Conservation (phyloP, 1,284 basidiomycete genomes). For the Cutaneotrichosporon arboriforme region DNA sequence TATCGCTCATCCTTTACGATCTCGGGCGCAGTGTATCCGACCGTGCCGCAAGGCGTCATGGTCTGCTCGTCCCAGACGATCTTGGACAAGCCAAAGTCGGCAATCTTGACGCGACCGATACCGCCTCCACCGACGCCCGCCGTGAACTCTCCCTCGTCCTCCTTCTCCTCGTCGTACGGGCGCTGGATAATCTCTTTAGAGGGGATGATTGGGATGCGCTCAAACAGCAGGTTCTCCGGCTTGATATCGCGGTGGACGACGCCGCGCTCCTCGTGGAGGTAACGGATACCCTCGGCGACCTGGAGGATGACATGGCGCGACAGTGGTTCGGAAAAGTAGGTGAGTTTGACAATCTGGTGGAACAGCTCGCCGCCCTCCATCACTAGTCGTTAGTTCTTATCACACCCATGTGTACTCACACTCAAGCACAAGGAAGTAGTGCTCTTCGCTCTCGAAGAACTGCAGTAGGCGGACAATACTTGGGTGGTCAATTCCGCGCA, state of each 20-base stretch:
- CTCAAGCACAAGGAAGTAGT: conserved; percentile 94
- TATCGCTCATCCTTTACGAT: conserved; percentile 99
- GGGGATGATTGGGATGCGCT: conserved; percentile 86
- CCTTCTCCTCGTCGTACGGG: conserved; percentile 97
- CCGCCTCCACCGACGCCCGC: conserved; percentile 90
- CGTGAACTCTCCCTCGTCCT: conserved; percentile 95
- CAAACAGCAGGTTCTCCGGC: conserved; percentile 95
- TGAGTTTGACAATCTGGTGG: conserved; percentile 98
- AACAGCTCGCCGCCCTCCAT: conserved; percentile 98
- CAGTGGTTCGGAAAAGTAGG: conserved; percentile 95
- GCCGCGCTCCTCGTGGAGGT: conserved; percentile 95
- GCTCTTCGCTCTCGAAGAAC: conserved; percentile 85
- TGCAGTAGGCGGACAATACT: conserved; percentile 81
- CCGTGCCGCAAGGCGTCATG: conserved; percentile 98
- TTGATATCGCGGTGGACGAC: conserved; percentile 91
- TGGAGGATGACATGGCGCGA: conserved; percentile 95
- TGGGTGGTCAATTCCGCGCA: conserved; percentile 89
- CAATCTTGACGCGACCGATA: conserved; percentile 97
- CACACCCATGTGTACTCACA: conserved; percentile 55
- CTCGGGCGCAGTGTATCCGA: conserved; percentile 98
- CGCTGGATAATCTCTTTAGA: conserved; percentile 69
- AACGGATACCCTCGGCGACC: conserved; percentile 90
- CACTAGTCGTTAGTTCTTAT: conserved; percentile 52
- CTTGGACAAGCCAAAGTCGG: conserved; percentile 97
- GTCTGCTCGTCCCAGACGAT: conserved; percentile 99